Conservation (phyloP, 1,284 basidiomycete species). For the Polyporus tsugae region DNA sequence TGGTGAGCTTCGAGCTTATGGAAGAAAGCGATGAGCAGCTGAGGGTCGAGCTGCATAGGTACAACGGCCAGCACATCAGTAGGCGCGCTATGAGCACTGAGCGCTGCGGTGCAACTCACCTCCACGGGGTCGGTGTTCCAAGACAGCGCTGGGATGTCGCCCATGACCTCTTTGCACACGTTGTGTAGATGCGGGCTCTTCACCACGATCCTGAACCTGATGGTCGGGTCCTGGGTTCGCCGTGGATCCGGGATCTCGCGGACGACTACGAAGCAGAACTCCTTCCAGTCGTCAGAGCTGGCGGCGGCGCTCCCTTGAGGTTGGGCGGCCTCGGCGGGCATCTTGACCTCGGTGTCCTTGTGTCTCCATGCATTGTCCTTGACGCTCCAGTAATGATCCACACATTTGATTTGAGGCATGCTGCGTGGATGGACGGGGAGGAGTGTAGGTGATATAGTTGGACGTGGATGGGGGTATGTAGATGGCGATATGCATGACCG, state of each 20-base stretch:
- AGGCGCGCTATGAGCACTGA: not conserved
- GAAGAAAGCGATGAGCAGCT: conserved; percentile 59
- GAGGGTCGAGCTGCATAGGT: conserved; percentile 53
- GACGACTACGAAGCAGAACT: conserved; percentile 54
- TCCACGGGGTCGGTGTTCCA: conserved; percentile 61
- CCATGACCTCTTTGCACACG: conserved; percentile 61
- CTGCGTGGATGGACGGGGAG: conserved; percentile 47
- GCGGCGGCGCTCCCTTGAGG: conserved; percentile 11
- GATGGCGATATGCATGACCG: no score
- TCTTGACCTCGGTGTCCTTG: conserved; percentile 58
- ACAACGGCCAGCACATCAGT: conserved; percentile 1
- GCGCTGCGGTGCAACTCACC: conserved; percentile 39
- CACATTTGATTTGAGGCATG: conserved; percentile 57
- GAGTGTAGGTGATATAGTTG: not conserved
- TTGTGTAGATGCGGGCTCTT: conserved; percentile 63
- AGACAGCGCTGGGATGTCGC: conserved; percentile 47
- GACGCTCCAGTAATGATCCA: conserved; percentile 62
- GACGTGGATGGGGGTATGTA: not conserved
- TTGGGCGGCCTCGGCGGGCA: conserved; percentile 53
- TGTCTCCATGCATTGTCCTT: conserved; percentile 64
- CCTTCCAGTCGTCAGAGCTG: conserved; percentile 31
- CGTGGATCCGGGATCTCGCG: conserved; percentile 50
- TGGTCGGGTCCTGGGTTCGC: conserved; percentile 41
- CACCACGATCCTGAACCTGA: conserved; percentile 57
- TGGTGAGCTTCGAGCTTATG: conserved; percentile 54